These are phyloP conservation scores for Trametes versicolor DNA, from an alignment of 1,284 basidiomycete species.

Conservation along the genomic window DNA sequence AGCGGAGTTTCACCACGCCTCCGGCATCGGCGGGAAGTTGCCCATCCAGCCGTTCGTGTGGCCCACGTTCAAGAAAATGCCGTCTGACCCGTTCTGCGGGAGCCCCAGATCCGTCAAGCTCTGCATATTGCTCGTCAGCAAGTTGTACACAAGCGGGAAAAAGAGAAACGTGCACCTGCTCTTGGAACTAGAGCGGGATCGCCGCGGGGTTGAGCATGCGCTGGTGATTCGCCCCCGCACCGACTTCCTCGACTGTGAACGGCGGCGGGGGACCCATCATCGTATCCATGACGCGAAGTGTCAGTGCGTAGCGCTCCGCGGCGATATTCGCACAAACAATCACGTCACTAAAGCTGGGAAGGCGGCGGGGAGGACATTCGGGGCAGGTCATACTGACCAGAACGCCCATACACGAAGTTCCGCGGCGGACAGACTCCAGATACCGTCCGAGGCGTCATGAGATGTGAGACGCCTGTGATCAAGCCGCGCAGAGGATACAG, in stretches of 20 bases:
- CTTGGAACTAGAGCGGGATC: constrained; percentile 85
- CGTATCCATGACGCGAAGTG: too few relatives aligned
- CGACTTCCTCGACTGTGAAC: constrained; percentile 85
- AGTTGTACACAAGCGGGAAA: too few relatives aligned
- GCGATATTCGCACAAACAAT: too few relatives aligned
- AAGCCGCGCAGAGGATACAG: too few relatives aligned
- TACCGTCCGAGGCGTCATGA: too few relatives aligned
- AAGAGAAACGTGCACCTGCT: constrained; percentile 63
- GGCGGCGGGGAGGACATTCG: too few relatives aligned
- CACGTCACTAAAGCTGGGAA: too few relatives aligned
- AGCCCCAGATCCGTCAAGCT: constrained; percentile 87
- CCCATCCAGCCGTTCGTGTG: constrained; percentile 77
- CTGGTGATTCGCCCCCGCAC: constrained; percentile 77
- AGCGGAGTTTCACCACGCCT: constrained; percentile 70
- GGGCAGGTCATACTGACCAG: too few relatives aligned
- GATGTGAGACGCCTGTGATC: too few relatives aligned
- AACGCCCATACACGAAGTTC: too few relatives aligned
- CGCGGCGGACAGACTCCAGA: too few relatives aligned
- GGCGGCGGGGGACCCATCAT: constrained; percentile 71
- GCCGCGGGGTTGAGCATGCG: constrained; percentile 81
- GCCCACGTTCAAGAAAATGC: constrained; percentile 83
- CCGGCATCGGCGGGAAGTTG: constrained; percentile 79
- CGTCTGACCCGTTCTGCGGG: constrained; percentile 90
- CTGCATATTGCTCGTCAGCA: constrained; percentile 50
- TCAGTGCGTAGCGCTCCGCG: too few relatives aligned